Evolutionary conservation across 352 stramenopile genomes (phyloP).

Genomic region (Discostella stelligera): DNA sequence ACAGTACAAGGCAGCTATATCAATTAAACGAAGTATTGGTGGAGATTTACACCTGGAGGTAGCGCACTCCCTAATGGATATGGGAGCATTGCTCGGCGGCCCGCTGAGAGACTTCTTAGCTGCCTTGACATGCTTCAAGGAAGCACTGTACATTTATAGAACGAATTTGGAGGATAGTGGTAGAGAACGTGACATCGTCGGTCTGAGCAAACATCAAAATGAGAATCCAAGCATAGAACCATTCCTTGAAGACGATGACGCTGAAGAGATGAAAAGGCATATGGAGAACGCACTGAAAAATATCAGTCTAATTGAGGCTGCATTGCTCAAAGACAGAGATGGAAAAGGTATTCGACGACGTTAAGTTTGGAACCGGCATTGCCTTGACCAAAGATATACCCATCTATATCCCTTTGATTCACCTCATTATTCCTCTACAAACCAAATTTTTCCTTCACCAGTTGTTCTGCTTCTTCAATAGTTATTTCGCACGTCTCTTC

Average conservation of each 20-base stretch:
- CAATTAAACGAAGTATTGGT: slow-evolving; percentile 41
- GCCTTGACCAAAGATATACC: too few relatives aligned
- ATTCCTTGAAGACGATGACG: slow-evolving; percentile 27
- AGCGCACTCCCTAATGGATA: slow-evolving; percentile 37
- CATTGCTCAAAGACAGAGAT: slow-evolving; percentile 37
- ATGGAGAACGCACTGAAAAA: slow-evolving; percentile 42
- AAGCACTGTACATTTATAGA: slow-evolving; percentile 50
- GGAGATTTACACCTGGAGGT: slow-evolving; percentile 39
- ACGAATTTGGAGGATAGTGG: slow-evolving; percentile 24
- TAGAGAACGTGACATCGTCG: neutral
- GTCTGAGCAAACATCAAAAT: neutral
- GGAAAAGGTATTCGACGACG: slow-evolving; percentile 2
- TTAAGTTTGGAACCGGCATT: too few relatives aligned
- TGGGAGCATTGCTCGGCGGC: slow-evolving; percentile 41
- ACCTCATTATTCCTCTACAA: neutral
- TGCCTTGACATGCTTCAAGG: slow-evolving; percentile 46
- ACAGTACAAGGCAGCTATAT: slow-evolving; percentile 38
- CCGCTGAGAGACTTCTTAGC: slow-evolving; percentile 29
- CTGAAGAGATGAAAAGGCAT: slow-evolving; percentile 25
- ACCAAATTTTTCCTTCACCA: slow-evolving; percentile 17
- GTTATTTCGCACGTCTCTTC: slow-evolving; percentile 5
- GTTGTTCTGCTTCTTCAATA: slow-evolving; percentile 11
- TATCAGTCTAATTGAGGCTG: slow-evolving; percentile 44
- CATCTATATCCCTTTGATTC: too few relatives aligned
- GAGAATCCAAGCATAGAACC: neutral